Percentiles rank a stretch among this genome's conserved stretches.
Conservation (phyloP, 2,329 filamentous ascomycete genomes). For the Elsinoe perseae region DNA sequence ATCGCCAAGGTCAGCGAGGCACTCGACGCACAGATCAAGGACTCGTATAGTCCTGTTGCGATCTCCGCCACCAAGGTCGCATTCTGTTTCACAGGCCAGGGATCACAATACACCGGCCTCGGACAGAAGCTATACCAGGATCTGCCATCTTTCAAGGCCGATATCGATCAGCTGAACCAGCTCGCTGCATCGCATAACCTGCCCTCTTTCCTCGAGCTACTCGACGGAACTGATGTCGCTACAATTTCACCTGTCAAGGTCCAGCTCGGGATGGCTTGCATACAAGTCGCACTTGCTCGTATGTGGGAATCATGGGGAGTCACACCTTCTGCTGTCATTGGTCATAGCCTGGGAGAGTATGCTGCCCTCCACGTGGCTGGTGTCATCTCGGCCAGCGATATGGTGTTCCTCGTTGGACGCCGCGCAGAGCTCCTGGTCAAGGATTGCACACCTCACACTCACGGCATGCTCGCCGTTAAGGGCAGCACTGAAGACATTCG, state of each 20-base stretch:
- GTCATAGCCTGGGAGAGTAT: constrained; percentile 63
- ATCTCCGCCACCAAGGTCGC: constrained; percentile 46
- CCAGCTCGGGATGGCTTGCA: constrained; percentile 47
- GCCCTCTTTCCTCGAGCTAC: constrained; percentile 43
- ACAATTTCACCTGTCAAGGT: constrained; percentile 46
- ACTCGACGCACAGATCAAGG: constrained; percentile 42
- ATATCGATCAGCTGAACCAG: constrained; percentile 44
- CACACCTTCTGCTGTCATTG: constrained; percentile 46
- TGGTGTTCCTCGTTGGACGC: constrained; percentile 62
- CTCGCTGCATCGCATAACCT: constrained; percentile 40
- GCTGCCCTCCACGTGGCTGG: constrained; percentile 64
- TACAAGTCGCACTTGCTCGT: constrained; percentile 45
- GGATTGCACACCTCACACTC: constrained; percentile 58
- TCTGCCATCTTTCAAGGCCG: constrained; percentile 40
- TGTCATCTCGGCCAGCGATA: constrained; percentile 61
- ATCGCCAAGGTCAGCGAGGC: constrained; percentile 41
- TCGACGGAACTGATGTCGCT: constrained; percentile 42
- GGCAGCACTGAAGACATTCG: constrained; percentile 45
- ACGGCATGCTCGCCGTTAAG: constrained; percentile 58
- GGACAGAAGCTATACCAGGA: constrained; percentile 45
- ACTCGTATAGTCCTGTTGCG: constrained; percentile 45
- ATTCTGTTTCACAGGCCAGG: constrained; percentile 47
- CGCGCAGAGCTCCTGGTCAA: constrained; percentile 59
- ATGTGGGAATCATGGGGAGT: constrained; percentile 50
- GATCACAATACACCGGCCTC: constrained; percentile 46